Evolutionary conservation across 495 filamentous ascomycete species (phyloP).

Genomic region (Thermochaetoides thermophila): DNA sequence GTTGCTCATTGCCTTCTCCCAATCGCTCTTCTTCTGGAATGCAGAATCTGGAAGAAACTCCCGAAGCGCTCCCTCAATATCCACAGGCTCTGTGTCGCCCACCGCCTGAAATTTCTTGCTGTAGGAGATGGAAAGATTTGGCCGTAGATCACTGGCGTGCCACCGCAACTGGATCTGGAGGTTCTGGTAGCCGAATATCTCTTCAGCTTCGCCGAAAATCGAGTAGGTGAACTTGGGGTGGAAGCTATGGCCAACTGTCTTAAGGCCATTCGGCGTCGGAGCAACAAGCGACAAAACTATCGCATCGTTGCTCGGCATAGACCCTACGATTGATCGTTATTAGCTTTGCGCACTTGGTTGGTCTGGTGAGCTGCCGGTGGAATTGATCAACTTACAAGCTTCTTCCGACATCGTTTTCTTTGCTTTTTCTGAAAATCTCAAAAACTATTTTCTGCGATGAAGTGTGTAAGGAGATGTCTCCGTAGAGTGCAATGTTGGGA

Average conservation of each 20-base stretch:
- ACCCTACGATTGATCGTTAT: too few species aligned
- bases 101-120: conserved; percentile 58
- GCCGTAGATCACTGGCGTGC: conserved; percentile 66
- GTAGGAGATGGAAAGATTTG: conserved; percentile 56
- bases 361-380: too few species aligned
- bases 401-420: conserved; percentile 11
- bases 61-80: conserved; percentile 49
- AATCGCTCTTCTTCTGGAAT: conserved; percentile 44
- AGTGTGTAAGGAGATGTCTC: too few species aligned
- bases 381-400: conserved; percentile 14
- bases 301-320: conserved; percentile 58
- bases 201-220: conserved; percentile 83
- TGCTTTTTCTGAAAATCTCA: too few species aligned
- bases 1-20: conserved; percentile 41
- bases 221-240: conserved; percentile 78
- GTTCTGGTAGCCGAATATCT: conserved; percentile 77
- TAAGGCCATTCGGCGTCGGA: conserved; percentile 37
- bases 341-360: too few species aligned
- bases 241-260: conserved; percentile 47
- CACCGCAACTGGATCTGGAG: conserved; percentile 64
- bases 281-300: conserved; percentile 54
- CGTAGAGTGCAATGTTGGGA: too few species aligned
- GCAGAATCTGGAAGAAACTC: conserved; percentile 55
- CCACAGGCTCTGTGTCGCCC: conserved; percentile 52
- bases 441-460: too few species aligned